A percentile compares a stretch with the other conserved stretches of the same genome.
Conservation (phyloP, 805 yeast species). For the Kazachstania kunashirensis region DNA sequence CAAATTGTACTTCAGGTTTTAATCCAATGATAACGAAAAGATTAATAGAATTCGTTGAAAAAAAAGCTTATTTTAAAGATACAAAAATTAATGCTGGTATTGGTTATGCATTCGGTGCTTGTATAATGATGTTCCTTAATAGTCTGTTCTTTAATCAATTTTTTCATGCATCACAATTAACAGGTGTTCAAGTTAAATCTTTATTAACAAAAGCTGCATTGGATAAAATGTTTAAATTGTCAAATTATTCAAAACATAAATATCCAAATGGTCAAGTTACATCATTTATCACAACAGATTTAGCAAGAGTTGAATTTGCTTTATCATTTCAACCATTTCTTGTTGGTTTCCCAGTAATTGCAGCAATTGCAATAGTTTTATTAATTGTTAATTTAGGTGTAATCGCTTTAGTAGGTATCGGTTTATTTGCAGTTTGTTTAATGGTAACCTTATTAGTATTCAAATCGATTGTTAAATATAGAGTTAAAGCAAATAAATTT, state of each 20-base stretch:
- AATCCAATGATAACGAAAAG: conserved; percentile 60
- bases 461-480: conserved; percentile 41
- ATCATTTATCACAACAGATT: conserved; percentile 70
- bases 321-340: conserved; percentile 58
- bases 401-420: conserved; percentile 61
- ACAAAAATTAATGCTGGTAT: conserved; percentile 48
- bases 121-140: conserved; percentile 41
- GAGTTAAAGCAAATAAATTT: conserved; percentile 47
- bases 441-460: conserved; percentile 38
- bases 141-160: conserved; percentile 50
- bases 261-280: conserved; percentile 66
- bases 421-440: conserved; percentile 38
- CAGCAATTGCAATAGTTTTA: conserved; percentile 53
- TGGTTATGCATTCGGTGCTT: conserved; percentile 67
- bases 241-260: conserved; percentile 45
- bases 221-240: conserved; percentile 55
- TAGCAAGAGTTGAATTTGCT: conserved; percentile 72
- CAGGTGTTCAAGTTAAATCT: conserved; percentile 65
- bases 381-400: conserved; percentile 63
- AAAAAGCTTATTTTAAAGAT: conserved; percentile 35
- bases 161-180: conserved; percentile 49
- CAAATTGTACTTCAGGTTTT: conserved; percentile 41
- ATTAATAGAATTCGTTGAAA: conserved; percentile 55
- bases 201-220: conserved; percentile 61
- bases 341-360: conserved; percentile 52